Base-by-base conservation (phyloP, 306 rosid species). In the Lathyrus oleraceus region DNA sequence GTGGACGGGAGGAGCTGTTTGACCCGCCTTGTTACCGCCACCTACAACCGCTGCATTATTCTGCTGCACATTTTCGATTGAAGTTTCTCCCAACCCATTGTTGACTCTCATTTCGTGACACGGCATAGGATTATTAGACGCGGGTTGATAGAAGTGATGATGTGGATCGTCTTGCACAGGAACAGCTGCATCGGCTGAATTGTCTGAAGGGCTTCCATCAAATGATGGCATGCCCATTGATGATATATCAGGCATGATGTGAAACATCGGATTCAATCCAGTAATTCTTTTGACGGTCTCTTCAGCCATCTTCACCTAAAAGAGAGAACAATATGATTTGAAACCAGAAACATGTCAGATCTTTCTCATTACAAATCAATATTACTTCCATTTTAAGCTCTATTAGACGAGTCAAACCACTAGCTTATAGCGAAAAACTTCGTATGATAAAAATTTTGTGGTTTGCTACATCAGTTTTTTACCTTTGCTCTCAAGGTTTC, bases 401-500 rank as follows among this genome's bases (percentile, higher is more conserved):
- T 51, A 19, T 51, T 19, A 17, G 27, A 19, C 57, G 19, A 9
- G 57, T 9, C 28, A 9, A 9, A 19, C 28, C 27, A 19, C 12
- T 17, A 49, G 27, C 27, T 51, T 17, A 17, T 49, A 17, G 12
- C 57, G 0, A 15, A 49, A 3, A 8, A 16, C 25, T 8, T 17
- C 6, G 2, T 17, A 17, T 16, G 25, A 49, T 49, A 21, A 8
- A 48, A 48, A 48, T 16, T 16, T 12, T 7, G 23, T 10, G 5
- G 12, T 12, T 25, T 13, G 8, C 6, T 11, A 6, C 28, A 21
- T 4, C n/a, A 13, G 12, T 7, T 28, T 65, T 59, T 71, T 82
- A 95, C 99, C 96, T 95, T 95, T 71, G 99, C 89, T 87, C 96
- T 87, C 79, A 95, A 70, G 7, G 99, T 89, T 81, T 95, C 99